Percentiles rank a stretch among this genome's conserved stretches.
Conservation (phyloP, 371 early-diverging fungal species). For the Mucor sp. region DNA sequence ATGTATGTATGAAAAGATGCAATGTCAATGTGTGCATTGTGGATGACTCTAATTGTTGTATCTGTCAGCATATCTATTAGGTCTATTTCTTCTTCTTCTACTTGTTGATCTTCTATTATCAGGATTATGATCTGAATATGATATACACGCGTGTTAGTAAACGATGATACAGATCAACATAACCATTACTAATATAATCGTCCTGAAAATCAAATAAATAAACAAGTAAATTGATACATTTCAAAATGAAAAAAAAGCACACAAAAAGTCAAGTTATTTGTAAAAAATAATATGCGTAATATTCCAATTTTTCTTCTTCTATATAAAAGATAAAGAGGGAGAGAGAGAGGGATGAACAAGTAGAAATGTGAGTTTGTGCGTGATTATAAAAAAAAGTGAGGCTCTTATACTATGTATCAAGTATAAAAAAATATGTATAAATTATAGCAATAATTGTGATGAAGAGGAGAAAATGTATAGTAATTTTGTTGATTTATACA, state of each 20-base stretch:
- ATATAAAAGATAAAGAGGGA: neutral
- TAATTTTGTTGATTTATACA: slow-evolving; percentile 17
- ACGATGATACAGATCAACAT: no score
- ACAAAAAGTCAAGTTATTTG: neutral
- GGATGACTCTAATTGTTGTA: neutral
- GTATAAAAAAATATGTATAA: slow-evolving; percentile 4
- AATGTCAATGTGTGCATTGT: neutral
- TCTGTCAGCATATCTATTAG: neutral
- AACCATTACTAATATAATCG: neutral
- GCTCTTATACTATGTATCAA: slow-evolving; percentile 2
- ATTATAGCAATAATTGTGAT: neutral
- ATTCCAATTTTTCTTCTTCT: neutral
- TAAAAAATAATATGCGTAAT: neutral
- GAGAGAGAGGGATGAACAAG: neutral
- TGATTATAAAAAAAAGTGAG: slow-evolving; percentile 1
- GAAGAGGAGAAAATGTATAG: neutral
- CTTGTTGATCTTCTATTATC: neutral
- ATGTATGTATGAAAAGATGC: neutral
- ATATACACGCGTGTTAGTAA: neutral
- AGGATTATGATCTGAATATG: neutral
- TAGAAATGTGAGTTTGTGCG: neutral
- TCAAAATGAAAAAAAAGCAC: neutral
- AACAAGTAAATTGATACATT: neutral
- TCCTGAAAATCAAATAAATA: neutral
- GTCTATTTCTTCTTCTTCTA: neutral